Evolutionary conservation across 1,139 yeast genomes (phyloP).

Genomic region (Yamadazyma atlantica): DNA sequence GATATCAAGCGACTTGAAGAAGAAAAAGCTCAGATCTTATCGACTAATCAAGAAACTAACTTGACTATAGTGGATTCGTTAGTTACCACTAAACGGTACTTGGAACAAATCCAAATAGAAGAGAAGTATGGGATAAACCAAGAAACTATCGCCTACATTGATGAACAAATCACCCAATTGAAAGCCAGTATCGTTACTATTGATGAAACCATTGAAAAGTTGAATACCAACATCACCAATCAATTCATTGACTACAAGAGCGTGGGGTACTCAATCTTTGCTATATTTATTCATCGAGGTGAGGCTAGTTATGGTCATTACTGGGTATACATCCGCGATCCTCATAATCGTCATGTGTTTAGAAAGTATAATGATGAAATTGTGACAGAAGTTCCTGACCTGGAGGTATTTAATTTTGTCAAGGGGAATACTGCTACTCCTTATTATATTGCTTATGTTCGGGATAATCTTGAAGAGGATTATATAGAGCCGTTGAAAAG

Average conservation of each 20-base stretch:
- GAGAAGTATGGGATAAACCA: slow-evolving; percentile 27
- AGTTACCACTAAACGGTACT: slow-evolving; percentile 54
- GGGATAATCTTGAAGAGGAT: slow-evolving; percentile 57
- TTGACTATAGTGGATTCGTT: slow-evolving; percentile 51
- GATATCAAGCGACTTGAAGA: slow-evolving; percentile 47
- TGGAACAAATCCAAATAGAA: slow-evolving; percentile 34
- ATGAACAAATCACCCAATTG: slow-evolving; percentile 25
- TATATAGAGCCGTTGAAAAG: slow-evolving; percentile 70
- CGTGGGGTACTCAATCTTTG: slow-evolving; percentile 80
- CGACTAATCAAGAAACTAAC: slow-evolving; percentile 46
- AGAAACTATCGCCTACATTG: slow-evolving; percentile 38
- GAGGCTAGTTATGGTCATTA: slow-evolving; percentile 96
- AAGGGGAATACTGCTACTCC: slow-evolving; percentile 89
- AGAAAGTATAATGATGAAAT: slow-evolving; percentile 91
- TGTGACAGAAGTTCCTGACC: slow-evolving; percentile 73
- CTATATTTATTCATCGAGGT: slow-evolving; percentile 92
- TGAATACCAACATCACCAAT: slow-evolving; percentile 46
- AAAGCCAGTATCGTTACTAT: slow-evolving; percentile 20
- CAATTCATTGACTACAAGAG: slow-evolving; percentile 63
- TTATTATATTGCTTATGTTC: slow-evolving; percentile 81
- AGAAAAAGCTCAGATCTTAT: slow-evolving; percentile 41
- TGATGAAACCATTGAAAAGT: slow-evolving; percentile 24
- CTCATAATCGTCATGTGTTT: slow-evolving; percentile 59
- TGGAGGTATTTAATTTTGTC: slow-evolving; percentile 74
- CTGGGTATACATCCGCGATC: slow-evolving; percentile 90